phyloP scores from a whole-genome alignment of 768 basidiomycete genomes.

The Pulveroboletus sp. region DNA sequence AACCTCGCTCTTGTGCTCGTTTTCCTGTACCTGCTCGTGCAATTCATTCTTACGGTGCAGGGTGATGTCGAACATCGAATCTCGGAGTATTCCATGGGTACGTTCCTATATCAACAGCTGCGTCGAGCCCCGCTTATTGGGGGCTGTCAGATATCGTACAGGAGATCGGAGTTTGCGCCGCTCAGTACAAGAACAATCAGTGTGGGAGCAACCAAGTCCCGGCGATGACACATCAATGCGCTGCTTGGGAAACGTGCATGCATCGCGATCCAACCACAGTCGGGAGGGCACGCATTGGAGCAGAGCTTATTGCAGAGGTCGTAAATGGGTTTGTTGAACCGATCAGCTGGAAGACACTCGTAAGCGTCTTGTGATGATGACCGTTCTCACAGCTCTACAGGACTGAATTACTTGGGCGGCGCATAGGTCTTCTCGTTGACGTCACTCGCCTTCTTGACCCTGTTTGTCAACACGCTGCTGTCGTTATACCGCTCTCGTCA shows the following conservation, averaged over 20 bases:
- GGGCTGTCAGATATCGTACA: constrained; percentile 71
- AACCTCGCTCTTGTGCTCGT: constrained; percentile 80
- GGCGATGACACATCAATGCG: constrained; percentile 83
- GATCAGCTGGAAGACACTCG: constrained; percentile 96
- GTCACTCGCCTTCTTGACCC: constrained; percentile 69
- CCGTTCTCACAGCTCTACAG: constrained; percentile 11
- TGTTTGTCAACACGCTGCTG: constrained; percentile 77
- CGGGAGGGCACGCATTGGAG: constrained; percentile 84
- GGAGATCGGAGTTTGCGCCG: constrained; percentile 84
- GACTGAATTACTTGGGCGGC: constrained; percentile 14
- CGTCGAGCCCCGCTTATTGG: constrained; percentile 18
- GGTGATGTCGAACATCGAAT: constrained; percentile 86
- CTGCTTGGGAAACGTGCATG: constrained; percentile 92
- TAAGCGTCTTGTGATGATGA: constrained; percentile 36
- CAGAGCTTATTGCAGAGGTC: constrained; percentile 93
- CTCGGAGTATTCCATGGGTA: constrained; percentile 85
- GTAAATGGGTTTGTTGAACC: constrained; percentile 96
- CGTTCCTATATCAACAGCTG: constrained; percentile 12
- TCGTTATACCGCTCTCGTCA: constrained; percentile 71
- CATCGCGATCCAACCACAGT: constrained; percentile 87
- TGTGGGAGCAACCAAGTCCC: constrained; percentile 76
- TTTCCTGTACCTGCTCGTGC: constrained; percentile 78
- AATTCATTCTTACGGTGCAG: constrained; percentile 87
- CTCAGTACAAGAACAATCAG: constrained; percentile 75
- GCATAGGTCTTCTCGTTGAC: constrained; percentile 66